A percentile compares a stretch with the other conserved stretches of the same genome.
phyloP scores from a whole-genome alignment of 805 yeast species.

The Saturnispora serradocipensis region DNA sequence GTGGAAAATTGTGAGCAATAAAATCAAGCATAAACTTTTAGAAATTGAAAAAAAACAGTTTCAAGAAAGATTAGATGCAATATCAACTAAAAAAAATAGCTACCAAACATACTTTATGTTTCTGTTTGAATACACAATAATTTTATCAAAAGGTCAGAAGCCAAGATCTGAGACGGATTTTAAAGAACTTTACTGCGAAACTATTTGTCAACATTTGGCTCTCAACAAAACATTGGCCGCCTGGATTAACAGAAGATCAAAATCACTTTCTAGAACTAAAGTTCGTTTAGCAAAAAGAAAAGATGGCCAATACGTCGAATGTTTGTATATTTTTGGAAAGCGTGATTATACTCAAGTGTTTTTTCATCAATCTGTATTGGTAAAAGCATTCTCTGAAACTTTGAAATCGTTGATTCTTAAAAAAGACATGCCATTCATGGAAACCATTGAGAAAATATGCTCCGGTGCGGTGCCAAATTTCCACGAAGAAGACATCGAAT shows the following conservation, averaged over 20 bases:
- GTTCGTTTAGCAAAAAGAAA: neutral
- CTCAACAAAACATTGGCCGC: neutral
- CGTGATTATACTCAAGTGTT: neutral
- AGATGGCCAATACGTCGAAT: neutral
- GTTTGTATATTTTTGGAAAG: constrained; percentile 3
- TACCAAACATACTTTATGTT: constrained; percentile 3
- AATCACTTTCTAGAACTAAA: constrained; percentile 1
- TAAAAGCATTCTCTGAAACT: constrained; percentile 2
- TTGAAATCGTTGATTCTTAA: neutral
- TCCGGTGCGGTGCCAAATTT: neutral
- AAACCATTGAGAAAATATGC: neutral
- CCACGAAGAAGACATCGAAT: neutral
- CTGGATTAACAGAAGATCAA: constrained; percentile 4
- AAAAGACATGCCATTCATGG: neutral
- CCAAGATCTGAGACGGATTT: neutral
- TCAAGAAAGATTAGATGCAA: neutral
- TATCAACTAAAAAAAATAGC: neutral
- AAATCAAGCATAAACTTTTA: neutral
- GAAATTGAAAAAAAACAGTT: constrained; percentile 1
- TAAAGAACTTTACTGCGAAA: neutral
- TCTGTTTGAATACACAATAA: constrained; percentile 5
- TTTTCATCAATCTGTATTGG: neutral
- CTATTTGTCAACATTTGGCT: neutral
- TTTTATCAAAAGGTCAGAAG: neutral
- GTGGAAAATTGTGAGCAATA: constrained; percentile 2